A percentile compares a stretch with the other conserved stretches of the same genome.
These are phyloP conservation scores for Priceomyces fermenticarens DNA, from an alignment of 805 yeast genomes.

Conservation along the genomic window DNA sequence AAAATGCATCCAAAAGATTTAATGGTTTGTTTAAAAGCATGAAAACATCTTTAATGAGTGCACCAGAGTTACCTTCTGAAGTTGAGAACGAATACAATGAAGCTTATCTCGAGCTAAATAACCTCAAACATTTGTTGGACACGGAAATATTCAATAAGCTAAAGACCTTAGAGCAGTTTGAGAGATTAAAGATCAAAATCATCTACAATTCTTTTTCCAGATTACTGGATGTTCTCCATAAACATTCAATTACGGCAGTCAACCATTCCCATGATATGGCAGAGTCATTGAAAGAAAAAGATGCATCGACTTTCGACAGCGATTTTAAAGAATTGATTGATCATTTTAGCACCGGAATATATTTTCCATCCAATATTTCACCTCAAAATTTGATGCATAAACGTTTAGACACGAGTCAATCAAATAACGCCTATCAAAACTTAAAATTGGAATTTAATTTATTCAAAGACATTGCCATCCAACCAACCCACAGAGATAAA, in stretches of 20 bases:
- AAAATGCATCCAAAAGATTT: conserved; percentile 24
- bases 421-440: conserved; percentile 35
- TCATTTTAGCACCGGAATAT: conserved; percentile 35
- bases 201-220: conserved; percentile 30
- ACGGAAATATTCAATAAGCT: conserved; percentile 19
- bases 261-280: conserved; percentile 22
- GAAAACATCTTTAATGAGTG: conserved; percentile 27
- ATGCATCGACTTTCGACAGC: conserved; percentile 14
- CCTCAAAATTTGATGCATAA: conserved; percentile 22
- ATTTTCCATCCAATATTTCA: conserved; percentile 32
- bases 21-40: conserved; percentile 32
- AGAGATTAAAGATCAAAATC: conserved; percentile 29
- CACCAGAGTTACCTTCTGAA: conserved; percentile 22
- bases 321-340: conserved; percentile 24
- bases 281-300: conserved; percentile 15
- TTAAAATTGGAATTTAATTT: conserved; percentile 36
- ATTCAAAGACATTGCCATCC: conserved; percentile 40
- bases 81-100: conserved; percentile 31
- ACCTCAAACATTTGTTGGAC: conserved; percentile 28
- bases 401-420: conserved; percentile 21
- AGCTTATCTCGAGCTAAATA: conserved; percentile 32
- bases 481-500: conserved; percentile 16
- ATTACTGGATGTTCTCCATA: conserved; percentile 31
- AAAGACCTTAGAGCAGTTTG: conserved; percentile 30
- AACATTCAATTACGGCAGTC: conserved; percentile 22